Evolutionary conservation across 139 green algal species (phyloP), one percentile per base, ranked within the genome.

Genomic region (Diplosphaera chodatii): DNA sequence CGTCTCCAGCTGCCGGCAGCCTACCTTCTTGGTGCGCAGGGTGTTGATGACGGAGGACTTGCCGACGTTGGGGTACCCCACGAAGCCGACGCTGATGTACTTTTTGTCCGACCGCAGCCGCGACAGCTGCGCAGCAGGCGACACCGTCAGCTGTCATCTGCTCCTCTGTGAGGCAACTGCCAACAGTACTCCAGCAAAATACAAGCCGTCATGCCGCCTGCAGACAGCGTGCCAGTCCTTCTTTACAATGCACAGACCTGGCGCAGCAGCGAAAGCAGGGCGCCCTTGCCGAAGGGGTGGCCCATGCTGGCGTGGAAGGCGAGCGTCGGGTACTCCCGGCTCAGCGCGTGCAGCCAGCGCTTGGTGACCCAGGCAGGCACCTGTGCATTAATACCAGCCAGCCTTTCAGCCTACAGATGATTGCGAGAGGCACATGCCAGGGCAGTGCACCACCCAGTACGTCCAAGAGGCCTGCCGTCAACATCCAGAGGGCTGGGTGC

Each of bases 11-110:
- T n/a, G 65, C 21, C 6, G 63, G 20, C 30, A 15, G n/a, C 81
- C 13, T 48, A 90, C 90, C 84, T 97, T 96, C 74, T 98, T 98
- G 34, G 83, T 90, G 33, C 91, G 84, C 68, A 99, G 88, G 4
- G 95, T 96, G 85, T 99, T 99, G 90, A 99, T 99, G 66, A 99
- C 95, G 6, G 85, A 95, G 1, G 87, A 96, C 84, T 99, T 99
- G 78, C 95, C 95, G 0, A 99, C 95, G 74, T 99, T 99, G 56
- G 95, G 95, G 81, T 99, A 99, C 63, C 95, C 95, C 21, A 99
- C 88, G 74, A 99, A 97, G 29, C 95, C 95, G 1, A 99, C 94
- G 1, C 80, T 91, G 77, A 99, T 96, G 76, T 92, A 92, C 79
- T 96, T 91, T 78, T 97, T 97, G 85, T 99, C 95, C 25, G 81